Conservation (phyloP, 805 yeast species). For the Teunomyces atbi region DNA sequence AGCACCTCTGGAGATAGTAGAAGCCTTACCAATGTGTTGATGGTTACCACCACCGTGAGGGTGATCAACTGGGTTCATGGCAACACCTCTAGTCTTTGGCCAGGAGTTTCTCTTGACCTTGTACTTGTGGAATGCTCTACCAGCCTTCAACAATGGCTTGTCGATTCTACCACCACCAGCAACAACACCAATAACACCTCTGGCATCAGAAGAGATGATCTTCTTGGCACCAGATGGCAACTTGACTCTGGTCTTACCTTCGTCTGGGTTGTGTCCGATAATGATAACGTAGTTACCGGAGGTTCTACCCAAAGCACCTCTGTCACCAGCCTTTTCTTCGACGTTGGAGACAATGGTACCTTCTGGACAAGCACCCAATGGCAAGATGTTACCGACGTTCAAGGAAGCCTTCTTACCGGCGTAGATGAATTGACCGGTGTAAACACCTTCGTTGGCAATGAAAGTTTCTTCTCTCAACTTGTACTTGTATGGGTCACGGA, state of each 20-base stretch:
- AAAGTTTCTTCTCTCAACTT: conserved; percentile 97
- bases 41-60: conserved; percentile 99
- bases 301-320: conserved; percentile 99
- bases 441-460: conserved; percentile 99
- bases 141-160: conserved; percentile 99
- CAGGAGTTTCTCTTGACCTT: conserved; percentile 99
- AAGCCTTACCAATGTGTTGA: conserved; percentile 99
- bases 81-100: conserved; percentile 99
- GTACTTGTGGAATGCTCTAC: conserved; percentile 99
- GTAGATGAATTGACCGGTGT: conserved; percentile 98
- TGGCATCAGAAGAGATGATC: conserved; percentile 90
- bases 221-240: conserved; percentile 99
- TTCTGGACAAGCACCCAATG: conserved; percentile 96
- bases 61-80: conserved; percentile 99
- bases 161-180: conserved; percentile 99
- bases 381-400: conserved; percentile 95
- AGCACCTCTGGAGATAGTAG: conserved; percentile 98
- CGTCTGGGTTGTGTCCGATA: conserved; percentile 99
- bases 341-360: conserved; percentile 99
- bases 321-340: conserved; percentile 98
- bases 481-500: conserved; percentile 99
- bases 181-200: conserved; percentile 99
- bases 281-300: conserved; percentile 99
- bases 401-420: conserved; percentile 98
- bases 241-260: conserved; percentile 98